A percentile compares a stretch with the other conserved stretches of the same genome.
Conservation (phyloP, 2,329 filamentous ascomycete species). For the Aspergillus transmontanensis region DNA sequence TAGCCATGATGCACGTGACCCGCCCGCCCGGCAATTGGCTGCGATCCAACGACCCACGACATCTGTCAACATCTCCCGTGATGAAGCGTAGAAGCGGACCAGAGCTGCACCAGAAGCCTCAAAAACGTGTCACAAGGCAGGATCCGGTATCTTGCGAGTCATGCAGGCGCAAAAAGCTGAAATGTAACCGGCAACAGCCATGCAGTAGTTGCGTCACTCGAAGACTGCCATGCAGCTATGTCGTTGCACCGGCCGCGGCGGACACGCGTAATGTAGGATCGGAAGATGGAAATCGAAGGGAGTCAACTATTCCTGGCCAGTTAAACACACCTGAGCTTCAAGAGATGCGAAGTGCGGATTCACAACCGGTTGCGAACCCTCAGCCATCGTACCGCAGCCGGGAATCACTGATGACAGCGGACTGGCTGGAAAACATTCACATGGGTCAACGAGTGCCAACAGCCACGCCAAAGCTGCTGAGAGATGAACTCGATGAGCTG, state of each 20-base stretch:
- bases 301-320: not conserved
- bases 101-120: not conserved
- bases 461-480: conserved; percentile 21
- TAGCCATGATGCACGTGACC: conserved; percentile 5
- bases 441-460: conserved; percentile 32
- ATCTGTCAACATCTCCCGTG: not conserved
- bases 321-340: not conserved
- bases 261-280: not conserved
- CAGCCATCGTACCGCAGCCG: conserved; percentile 10
- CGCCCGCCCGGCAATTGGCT: not conserved
- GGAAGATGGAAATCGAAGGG: not conserved
- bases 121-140: conserved; percentile 31
- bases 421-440: conserved; percentile 32
- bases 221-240: conserved; percentile 31
- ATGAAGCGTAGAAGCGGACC: conserved; percentile 28
- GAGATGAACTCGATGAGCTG: conserved; percentile 19
- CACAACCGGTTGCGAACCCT: not conserved
- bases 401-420: conserved; percentile 29
- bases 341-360: not conserved
- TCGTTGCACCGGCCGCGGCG: not conserved
- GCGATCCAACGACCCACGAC: not conserved
- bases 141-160: conserved; percentile 45
- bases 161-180: conserved; percentile 51
- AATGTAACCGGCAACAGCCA: conserved; percentile 56
- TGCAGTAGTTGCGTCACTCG: conserved; percentile 51